Base-by-base conservation (phyloP, 2,329 filamentous ascomycete species). In the Aspergillus jensenii region DNA sequence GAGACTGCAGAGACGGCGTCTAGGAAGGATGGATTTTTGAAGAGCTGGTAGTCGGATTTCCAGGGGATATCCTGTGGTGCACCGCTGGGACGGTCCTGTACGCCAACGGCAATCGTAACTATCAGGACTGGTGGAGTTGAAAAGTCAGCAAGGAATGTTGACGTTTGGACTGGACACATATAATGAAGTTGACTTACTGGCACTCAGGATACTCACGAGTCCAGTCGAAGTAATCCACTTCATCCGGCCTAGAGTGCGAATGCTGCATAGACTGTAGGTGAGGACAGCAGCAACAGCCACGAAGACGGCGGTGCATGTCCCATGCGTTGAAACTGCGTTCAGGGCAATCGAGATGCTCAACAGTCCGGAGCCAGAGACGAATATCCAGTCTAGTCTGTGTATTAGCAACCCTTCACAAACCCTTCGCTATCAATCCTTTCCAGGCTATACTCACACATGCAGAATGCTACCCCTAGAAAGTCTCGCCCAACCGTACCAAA, bases 401-500 rank as follows among this genome's bases (percentile, higher is more conserved):
- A 25, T 31, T 11, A 31, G 8, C 27, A 31, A 31, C 3, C 27
- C 9, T 31, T 31, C 27, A 3, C 25, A n/a, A 56, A 33, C 50
- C 8, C 3, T 31, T 9, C 8, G 19, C 19, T 3, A 21, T 3
- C 19, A 21, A 21, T 21, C 19, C 3, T 3, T 4, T 31, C 27
- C 27, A 9, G 9, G 9, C 8, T 31, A 9, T 31, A 44, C 56
- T 11, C 52, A 65, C 65, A 67, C 3, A 67, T 49, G 21, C 59
- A 59, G n/a, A 66, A 65, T 6, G 49, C 56, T 15, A 21, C 35
- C 2, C 58, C 59, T 14, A 85, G 73, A 11, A 84, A 61, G 60
- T 84, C 82, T 23, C 79, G 75, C 0, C 83, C 82, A 7, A 81
- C 56, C 0, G 76, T 79, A 3, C 83, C 83, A 54, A 84, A 84